These are phyloP conservation scores for Solanum ossicruentum DNA, from an alignment of 257 asterid species.

Conservation along the genomic window DNA sequence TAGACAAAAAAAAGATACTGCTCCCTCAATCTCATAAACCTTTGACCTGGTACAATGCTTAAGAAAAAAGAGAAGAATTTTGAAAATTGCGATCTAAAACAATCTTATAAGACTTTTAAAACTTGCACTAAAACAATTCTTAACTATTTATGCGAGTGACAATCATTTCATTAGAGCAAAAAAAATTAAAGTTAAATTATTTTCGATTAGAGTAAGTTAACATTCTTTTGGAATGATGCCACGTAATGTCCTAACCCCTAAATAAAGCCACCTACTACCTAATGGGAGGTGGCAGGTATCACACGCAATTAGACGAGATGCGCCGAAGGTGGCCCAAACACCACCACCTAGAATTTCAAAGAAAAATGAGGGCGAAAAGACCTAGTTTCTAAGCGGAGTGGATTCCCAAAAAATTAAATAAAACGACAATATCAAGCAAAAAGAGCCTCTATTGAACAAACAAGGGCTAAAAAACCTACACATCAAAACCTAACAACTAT, in stretches of 20 bases:
- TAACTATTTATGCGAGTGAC: no score
- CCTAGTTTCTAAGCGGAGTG: not conserved
- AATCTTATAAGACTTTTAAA: no score
- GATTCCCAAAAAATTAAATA: not conserved
- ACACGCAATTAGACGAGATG: not conserved
- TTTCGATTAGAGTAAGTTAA: no score
- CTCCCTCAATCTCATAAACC: no score
- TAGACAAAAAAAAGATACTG: not conserved
- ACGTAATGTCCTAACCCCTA: not conserved
- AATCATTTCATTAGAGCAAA: no score
- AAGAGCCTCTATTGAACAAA: not conserved
- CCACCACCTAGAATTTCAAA: not conserved
- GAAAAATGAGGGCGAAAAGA: not conserved
- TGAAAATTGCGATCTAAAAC: no score
- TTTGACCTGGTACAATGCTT: no score
- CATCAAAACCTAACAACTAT: not conserved
- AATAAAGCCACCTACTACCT: not conserved
- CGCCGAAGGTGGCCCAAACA: no score
- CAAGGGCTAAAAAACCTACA: not conserved
- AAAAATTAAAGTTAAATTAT: no score
- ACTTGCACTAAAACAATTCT: no score
- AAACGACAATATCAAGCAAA: not conserved
- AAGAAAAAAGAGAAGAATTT: no score
- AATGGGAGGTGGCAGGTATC: not conserved
- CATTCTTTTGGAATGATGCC: no score